A percentile compares a stretch with the other conserved stretches of the same genome.
phyloP scores from a whole-genome alignment of 345 rosid species.

The Bruguiera sexangula region DNA sequence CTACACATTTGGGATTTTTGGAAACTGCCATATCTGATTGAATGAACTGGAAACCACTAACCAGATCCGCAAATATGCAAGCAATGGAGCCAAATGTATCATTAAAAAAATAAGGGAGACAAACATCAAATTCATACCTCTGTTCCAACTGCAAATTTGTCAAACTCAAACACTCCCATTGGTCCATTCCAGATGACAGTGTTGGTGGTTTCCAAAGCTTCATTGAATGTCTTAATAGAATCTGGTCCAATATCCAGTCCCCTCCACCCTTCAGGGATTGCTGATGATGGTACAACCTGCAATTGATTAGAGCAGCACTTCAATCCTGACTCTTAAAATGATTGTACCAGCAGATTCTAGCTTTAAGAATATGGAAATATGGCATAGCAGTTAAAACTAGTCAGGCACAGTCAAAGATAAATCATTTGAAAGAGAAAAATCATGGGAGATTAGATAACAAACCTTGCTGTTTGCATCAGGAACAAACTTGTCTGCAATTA shows the following conservation, averaged over 20 bases:
- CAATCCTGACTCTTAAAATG: constrained; percentile 7
- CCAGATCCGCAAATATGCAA: not conserved
- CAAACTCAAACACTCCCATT: constrained; percentile 96
- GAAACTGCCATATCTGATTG: not conserved
- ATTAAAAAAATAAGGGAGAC: not conserved
- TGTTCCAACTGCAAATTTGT: constrained; percentile 81
- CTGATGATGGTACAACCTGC: constrained; percentile 73
- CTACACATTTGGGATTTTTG: not conserved
- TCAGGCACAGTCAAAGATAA: not conserved
- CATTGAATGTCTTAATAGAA: constrained; percentile 61
- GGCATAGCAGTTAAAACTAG: no score
- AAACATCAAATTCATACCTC: constrained; percentile 22
- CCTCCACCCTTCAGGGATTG: constrained; percentile 96
- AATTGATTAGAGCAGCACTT: constrained; percentile 6
- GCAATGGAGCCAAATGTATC: not conserved
- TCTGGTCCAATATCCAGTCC: constrained; percentile 57
- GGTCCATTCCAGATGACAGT: constrained; percentile 99
- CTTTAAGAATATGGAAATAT: not conserved
- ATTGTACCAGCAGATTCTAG: not conserved
- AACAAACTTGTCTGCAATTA: constrained; percentile 88
- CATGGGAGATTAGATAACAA: constrained; percentile 12
- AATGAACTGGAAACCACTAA: no score
- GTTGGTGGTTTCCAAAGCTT: constrained; percentile 69
- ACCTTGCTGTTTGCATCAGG: constrained; percentile 92
- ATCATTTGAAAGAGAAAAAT: not conserved